Evolutionary conservation across 805 yeast genomes (phyloP).

Genomic region (Metschnikowia shivogae): DNA sequence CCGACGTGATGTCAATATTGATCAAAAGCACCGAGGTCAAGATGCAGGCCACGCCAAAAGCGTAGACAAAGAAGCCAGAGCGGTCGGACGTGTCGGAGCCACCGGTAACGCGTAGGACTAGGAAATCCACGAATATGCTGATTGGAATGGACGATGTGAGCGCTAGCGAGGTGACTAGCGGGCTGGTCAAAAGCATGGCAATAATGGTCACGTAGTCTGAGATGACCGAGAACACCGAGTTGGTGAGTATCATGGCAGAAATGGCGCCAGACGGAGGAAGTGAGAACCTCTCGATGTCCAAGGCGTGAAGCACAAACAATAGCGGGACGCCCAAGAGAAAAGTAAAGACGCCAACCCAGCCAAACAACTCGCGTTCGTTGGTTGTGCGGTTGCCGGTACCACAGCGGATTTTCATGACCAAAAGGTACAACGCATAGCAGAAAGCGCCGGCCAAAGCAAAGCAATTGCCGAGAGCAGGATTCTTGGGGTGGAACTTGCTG

Average conservation of each 20-base stretch:
- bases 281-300: constrained; percentile 39
- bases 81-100: constrained; percentile 16
- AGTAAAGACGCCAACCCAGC: constrained; percentile 42
- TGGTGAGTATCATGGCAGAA: constrained; percentile 30
- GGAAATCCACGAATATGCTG: constrained; percentile 46
- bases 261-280: constrained; percentile 36
- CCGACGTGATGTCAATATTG: constrained; percentile 39
- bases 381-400: constrained; percentile 42
- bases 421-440: constrained; percentile 43
- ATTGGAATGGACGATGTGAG: constrained; percentile 51
- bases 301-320: constrained; percentile 30
- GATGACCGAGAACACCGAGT: constrained; percentile 44
- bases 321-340: constrained; percentile 39
- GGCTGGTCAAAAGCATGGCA: constrained; percentile 51
- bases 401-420: constrained; percentile 41
- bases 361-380: constrained; percentile 46
- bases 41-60: constrained; percentile 46
- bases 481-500: constrained; percentile 27
- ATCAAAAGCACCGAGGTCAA: constrained; percentile 45
- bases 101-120: constrained; percentile 26
- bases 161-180: constrained; percentile 48
- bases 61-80: constrained; percentile 29
- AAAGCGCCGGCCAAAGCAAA: constrained; percentile 46
- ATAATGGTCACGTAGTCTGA: constrained; percentile 50
- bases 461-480: constrained; percentile 42